Base-by-base conservation (phyloP, 164 flowering plant genomes). In the Vitis rupestris region DNA sequence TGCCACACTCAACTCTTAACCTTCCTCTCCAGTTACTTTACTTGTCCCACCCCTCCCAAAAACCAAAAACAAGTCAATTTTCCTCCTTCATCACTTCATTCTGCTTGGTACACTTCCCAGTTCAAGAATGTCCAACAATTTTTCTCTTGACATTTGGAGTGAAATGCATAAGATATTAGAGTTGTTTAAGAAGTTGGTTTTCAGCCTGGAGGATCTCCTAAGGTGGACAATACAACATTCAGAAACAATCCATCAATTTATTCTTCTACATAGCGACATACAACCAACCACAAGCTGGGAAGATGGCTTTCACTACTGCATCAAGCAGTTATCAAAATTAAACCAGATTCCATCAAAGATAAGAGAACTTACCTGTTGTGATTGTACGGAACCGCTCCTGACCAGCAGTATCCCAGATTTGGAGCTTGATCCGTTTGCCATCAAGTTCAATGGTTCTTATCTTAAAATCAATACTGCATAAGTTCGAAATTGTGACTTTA, bases 341-440 rank as follows among this genome's bases (percentile, higher is more conserved):
- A 9, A 17, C 51, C 23, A 37, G 52, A 3, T 10, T 12, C 49
- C 30, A 48, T 12, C 3, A 27, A 27, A 29, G n/a, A 63, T 1
- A 11, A 68, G 17, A 16, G 61, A 37, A 51, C 31, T 53, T 70
- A 84, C 90, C 90, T 49, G 90, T 86, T 23, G 93, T 88, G 70
- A 86, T 88, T 55, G 93, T 88, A 10, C 89, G 78, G 76, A 88
- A 86, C 51, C 92, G 84, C 75, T 88, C 90, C 69, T 88, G 92
- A 50, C 92, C 92, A 79, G 92, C 92, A 3, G 92, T 86, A 69
- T 88, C 92, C 92, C 92, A 88, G 47, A 88, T 88, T 76, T 88
- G 92, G 55, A 88, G 86, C 66, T 88, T 88, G 72, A 88, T 83
- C 52, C 89, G 78, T 71, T 85, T 86, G 8, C 86, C 86, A 79